Base-by-base conservation (phyloP, 1,139 yeast genomes). In the Kodamaea alishanica region DNA sequence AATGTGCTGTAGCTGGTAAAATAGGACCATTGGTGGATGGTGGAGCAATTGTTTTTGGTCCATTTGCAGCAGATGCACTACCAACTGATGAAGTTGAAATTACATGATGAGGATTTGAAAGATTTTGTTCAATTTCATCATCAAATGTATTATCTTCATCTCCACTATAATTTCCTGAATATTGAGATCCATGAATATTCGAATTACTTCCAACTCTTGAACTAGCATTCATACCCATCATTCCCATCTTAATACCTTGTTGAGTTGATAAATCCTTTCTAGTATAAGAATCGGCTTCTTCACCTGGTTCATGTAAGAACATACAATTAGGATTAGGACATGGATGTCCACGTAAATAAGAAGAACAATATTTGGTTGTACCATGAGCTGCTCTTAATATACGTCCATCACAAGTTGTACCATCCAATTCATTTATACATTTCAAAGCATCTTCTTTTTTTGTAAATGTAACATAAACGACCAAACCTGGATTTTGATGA, bases 281-380 rank as follows among this genome's bases (percentile, higher is more conserved):
- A 26, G 96, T 87, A 63, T 88, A 92, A 6, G 95, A 84, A 55
- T 94, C 98, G 1, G 97, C 97, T 61, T 94, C 98, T 67, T 94
- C 99, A 44, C 99, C 98, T 3, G 98, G 98, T 62, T 94, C 98
- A 60, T 94, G 99, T 54, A 94, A 73, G 57, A 92, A 94, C 98
- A 94, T 94, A 73, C 99, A 94, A 59, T 89, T 89, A 45, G 98
- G 98, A 63, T 94, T 94, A 44, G 96, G 98, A 65, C 99, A 94
- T 15, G 95, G 83, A 60, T 88, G 95, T 30, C 97, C 97, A 48
- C 97, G 77, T 48, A 94, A 71, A 59, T 94, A 94, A 2, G 96
- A 84, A 10, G 96, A 88, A 62, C 99, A 94, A 66, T 94, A 94
- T 63, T 94, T 94, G 9, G 99, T 94, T 4, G 98, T 94, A 56